phyloP scores from a whole-genome alignment of 2,329 filamentous ascomycete species.

The Fusarium metavorans region DNA sequence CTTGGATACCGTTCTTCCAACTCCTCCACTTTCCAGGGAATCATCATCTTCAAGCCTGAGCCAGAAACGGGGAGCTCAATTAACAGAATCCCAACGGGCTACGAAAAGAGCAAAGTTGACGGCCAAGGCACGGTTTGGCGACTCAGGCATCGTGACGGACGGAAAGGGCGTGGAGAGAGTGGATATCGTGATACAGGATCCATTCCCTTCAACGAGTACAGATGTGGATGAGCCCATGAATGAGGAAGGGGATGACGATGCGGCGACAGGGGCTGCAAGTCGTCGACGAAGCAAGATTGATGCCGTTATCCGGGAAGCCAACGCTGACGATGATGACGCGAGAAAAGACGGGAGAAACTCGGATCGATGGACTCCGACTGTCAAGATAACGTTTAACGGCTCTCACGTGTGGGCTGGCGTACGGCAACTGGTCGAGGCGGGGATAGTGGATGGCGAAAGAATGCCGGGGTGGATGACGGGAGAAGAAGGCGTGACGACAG shows the following conservation, averaged over 20 bases:
- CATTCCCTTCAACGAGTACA: constrained; percentile 56
- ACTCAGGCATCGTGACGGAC: constrained; percentile 65
- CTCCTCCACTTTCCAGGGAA: constrained; percentile 57
- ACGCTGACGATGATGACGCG: constrained; percentile 32
- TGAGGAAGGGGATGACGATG: constrained; percentile 24
- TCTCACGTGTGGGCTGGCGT: constrained; percentile 85
- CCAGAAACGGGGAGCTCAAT: constrained; percentile 44
- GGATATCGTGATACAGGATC: constrained; percentile 70
- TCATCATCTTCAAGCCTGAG: constrained; percentile 44
- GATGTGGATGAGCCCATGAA: constrained; percentile 43
- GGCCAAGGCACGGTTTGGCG: constrained; percentile 79
- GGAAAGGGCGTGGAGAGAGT: constrained; percentile 72
- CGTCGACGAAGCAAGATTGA: constrained; percentile 53
- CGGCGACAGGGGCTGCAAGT: constrained; percentile 12
- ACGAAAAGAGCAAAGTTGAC: constrained; percentile 71
- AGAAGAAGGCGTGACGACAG: constrained; percentile 82
- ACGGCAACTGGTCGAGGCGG: constrained; percentile 80
- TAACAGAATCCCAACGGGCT: constrained; percentile 48
- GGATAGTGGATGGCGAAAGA: constrained; percentile 78
- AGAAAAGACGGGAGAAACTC: constrained; percentile 43
- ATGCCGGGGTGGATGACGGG: constrained; percentile 96
- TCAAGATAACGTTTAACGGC: constrained; percentile 79
- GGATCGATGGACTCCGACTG: constrained; percentile 48
- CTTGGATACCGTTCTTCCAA: constrained; percentile 63
- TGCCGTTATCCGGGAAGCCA: constrained; percentile 47